Base-by-base conservation (phyloP, 2,329 filamentous ascomycete genomes). In the Colletotrichum tamarilloi region DNA sequence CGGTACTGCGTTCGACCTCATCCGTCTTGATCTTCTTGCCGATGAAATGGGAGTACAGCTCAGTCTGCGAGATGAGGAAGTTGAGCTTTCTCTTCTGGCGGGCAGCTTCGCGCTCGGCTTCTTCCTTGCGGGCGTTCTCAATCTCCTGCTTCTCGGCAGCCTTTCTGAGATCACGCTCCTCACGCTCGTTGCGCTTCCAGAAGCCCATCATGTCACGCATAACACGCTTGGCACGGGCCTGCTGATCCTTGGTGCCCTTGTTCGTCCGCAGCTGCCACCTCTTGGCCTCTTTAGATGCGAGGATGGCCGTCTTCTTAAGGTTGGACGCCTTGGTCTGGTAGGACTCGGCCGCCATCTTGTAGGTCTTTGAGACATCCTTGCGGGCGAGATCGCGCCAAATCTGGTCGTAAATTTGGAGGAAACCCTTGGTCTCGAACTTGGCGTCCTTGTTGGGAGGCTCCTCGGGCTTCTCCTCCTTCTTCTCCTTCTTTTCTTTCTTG, bases 141-240 rank as follows among this genome's bases (percentile, higher is more conserved):
- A 99, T 90, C 85, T 98, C 97, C 82, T 98, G 95, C 82, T 93
- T 94, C 86, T 99, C 97, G 5, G 97, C 97, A 65, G 95, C 92
- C 85, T 98, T 97, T 77, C 97, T 92, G 76, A 97, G 87, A 82
- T 99, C 97, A 74, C 97, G 94, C 82, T 99, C 97, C 81, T 99
- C 97, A 66, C 96, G 93, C 83, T 99, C 97, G 82, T 99, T 99
- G 70, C 96, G 93, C 85, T 98, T 98, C 97, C 97, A 99, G 89
- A 98, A 99, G 71, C 94, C 92, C 90, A 98, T 97, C 97, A 99
- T 99, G 84, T 99, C 97, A 81, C 97, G 92, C 97, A 99, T 99
- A 73, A 96, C 96, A 77, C 97, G 93, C 88, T 99, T 99, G 72
- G 97, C 97, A 60, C 97, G 92, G 55, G 97, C 97, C 81, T 98